These are phyloP conservation scores for Neurospora sp. DNA, from an alignment of 495 filamentous ascomycete genomes.

Conservation along the genomic window DNA sequence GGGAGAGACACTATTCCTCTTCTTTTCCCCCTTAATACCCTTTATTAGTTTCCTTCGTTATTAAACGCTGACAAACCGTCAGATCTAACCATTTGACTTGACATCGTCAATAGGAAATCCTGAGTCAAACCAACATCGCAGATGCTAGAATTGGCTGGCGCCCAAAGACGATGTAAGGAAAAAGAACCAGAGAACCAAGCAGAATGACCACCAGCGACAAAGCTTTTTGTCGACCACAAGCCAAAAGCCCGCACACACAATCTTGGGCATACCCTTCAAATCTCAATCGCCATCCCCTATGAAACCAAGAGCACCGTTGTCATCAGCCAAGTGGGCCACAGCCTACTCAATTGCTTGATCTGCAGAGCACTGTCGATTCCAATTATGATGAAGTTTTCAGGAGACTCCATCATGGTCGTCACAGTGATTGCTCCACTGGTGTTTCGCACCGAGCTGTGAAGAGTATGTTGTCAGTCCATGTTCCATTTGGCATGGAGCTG, in stretches of 20 bases:
- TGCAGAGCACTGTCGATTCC: neutral
- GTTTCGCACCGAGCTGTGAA: neutral
- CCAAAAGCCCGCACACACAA: neutral
- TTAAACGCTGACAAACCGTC: neutral
- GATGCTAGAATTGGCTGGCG: neutral
- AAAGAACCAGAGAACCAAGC: neutral
- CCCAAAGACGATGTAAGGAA: neutral
- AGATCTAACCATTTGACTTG: neutral
- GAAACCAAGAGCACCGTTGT: no score
- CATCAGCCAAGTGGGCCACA: no score
- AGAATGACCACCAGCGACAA: neutral
- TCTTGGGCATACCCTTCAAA: neutral
- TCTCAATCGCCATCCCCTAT: neutral
- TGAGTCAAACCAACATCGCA: neutral
- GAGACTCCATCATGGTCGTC: neutral
- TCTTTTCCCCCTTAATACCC: neutral
- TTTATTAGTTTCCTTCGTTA: neutral
- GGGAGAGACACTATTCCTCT: no score
- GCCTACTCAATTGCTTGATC: neutral
- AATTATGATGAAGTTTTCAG: neutral
- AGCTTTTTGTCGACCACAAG: neutral
- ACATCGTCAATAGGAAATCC: neutral
- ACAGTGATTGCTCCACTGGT: neutral
- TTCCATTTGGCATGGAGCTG: neutral
- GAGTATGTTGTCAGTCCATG: neutral